Base-by-base conservation (phyloP, 2,329 filamentous ascomycete genomes). In the Cladobotryum mycophilum region DNA sequence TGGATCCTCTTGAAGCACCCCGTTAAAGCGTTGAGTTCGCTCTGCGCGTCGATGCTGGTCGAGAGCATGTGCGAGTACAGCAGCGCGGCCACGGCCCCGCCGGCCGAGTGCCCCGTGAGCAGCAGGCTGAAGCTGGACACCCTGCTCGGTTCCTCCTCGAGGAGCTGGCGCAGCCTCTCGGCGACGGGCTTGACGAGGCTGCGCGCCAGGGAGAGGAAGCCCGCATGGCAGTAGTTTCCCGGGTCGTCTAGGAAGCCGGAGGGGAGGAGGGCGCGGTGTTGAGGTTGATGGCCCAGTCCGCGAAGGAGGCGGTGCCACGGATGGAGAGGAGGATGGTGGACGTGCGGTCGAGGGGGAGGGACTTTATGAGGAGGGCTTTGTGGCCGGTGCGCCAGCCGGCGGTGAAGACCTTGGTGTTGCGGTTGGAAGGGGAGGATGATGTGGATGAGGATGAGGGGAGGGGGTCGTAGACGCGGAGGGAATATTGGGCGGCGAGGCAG, bases 211-310 rank as follows among this genome's bases (percentile, higher is more conserved):
- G 79, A 77, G 0, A 95, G 74, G 58, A 95, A 95, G 0, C 89
- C 89, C 1, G 86, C 76, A 63, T 95, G 89, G 63, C 88, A 93
- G 13, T 84, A 74, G 61, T 95, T 95, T 14, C 80, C 82, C 0
- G 76, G 66, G 58, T 95, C 89, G 61, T 95, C 89, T 22, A 95
- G 74, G 63, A 95, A 93, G 1, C 79, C 80, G 0, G 62, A 64
- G 0, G 89, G 1, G 81, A 75, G 0, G 78, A 74, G 0, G 88
- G 88, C 0, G 78, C 81, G 1, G 80, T 80, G 45, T 87, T 81
- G 48, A 93, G 76, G 64, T 95, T 95, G 42, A 93, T 86, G 2
- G 86, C 80, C 89, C 89, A 95, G 68, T 95, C 89, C 72, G 87
- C 82, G 58, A 93, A 87, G 6, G 81, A 86, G 20, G 88, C 82